phyloP scores from a whole-genome alignment of 2,329 filamentous ascomycete genomes.

The Diaporthe nobilis region DNA sequence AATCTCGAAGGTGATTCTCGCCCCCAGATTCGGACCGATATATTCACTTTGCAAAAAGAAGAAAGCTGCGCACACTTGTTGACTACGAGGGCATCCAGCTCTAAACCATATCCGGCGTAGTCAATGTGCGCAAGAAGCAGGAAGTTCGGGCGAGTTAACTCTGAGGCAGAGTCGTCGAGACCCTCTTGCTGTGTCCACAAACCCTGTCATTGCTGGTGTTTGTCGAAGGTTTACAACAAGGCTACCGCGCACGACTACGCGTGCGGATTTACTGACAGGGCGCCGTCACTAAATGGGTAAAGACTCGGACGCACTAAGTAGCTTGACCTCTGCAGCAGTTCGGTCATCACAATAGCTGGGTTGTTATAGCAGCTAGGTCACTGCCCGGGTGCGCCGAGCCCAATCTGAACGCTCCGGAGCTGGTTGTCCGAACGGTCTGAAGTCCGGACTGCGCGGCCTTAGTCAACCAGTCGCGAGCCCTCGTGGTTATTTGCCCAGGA shows the following conservation, averaged over 20 bases:
- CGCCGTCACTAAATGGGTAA: background rate
- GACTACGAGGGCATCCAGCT: background rate
- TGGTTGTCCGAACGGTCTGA: background rate
- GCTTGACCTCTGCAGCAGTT: background rate
- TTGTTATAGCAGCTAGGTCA: background rate
- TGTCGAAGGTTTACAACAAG: background rate
- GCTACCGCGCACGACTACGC: background rate
- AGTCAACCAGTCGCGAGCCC: background rate
- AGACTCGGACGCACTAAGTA: background rate
- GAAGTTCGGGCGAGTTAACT: no score
- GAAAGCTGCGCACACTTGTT: background rate
- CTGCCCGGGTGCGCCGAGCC: background rate
- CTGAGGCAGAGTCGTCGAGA: background rate
- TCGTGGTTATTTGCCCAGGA: background rate
- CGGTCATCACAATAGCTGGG: background rate
- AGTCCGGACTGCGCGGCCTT: background rate
- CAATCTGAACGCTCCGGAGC: background rate
- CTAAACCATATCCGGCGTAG: background rate
- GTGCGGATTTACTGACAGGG: background rate
- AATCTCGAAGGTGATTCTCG: background rate
- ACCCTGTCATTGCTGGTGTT: background rate
- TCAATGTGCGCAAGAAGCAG: background rate
- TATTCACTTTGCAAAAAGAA: background rate
- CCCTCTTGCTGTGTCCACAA: no score
- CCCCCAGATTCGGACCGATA: background rate